Conservation (phyloP, 257 asterid species). For the Thymus quinquecostatus region DNA sequence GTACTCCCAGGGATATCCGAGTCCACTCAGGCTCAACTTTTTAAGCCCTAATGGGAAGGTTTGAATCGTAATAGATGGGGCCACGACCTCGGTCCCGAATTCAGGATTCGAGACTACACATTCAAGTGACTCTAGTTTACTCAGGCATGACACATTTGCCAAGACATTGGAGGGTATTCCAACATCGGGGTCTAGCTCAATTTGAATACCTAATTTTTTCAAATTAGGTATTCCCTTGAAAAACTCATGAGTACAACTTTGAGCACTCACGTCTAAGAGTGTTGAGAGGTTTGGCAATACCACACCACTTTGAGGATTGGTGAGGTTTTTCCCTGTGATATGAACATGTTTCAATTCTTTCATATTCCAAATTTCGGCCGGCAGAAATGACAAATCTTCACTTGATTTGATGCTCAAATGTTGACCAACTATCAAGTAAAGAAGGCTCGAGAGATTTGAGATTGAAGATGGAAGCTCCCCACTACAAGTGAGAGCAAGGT, state of each 20-base stretch:
- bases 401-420: background rate
- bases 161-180: background rate
- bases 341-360: slow-evolving; percentile 27
- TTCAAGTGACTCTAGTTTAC: slow-evolving; percentile 12
- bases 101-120: slow-evolving; percentile 28
- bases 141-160: background rate
- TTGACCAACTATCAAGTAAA: background rate
- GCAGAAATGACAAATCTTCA: background rate
- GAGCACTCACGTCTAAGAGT: slow-evolving; percentile 5
- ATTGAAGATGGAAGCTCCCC: background rate
- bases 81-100: background rate
- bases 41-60: background rate
- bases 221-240: slow-evolving; percentile 10
- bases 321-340: background rate
- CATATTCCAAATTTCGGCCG: slow-evolving; percentile 23
- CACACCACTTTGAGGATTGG: background rate
- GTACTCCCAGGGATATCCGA: slow-evolving; percentile 20
- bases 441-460: slow-evolving; percentile 16
- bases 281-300: slow-evolving; percentile 16
- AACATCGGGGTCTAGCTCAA: background rate
- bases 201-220: slow-evolving; percentile 17
- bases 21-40: slow-evolving; percentile 26
- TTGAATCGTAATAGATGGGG: background rate
- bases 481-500: slow-evolving; percentile 18
- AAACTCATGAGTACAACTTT: background rate